Percentiles rank a stretch among this genome's conserved stretches.
These are phyloP conservation scores for Diplotaxis tenuifolia DNA, from an alignment of 345 rosid genomes.

Conservation along the genomic window DNA sequence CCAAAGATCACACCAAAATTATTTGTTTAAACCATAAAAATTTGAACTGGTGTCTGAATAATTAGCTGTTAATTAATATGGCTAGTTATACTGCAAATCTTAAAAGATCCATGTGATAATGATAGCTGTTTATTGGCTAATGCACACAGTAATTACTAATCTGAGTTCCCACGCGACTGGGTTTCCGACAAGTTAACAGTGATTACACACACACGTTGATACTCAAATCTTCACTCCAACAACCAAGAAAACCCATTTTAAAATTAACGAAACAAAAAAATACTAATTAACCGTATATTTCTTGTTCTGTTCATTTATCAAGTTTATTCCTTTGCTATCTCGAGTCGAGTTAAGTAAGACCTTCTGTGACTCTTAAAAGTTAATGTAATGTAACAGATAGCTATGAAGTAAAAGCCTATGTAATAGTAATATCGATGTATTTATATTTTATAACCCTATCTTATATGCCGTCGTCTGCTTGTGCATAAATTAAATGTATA, in stretches of 20 bases:
- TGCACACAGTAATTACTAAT: constrained; percentile 11
- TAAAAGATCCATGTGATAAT: constrained; percentile 26
- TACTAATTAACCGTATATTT: background rate
- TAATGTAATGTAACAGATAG: background rate
- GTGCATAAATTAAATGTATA: background rate
- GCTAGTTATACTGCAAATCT: background rate
- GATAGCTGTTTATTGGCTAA: constrained; percentile 28
- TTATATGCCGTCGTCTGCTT: background rate
- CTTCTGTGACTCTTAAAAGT: background rate
- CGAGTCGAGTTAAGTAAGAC: background rate
- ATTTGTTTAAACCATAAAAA: background rate
- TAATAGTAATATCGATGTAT: background rate
- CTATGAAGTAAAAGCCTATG: background rate
- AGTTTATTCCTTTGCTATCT: background rate
- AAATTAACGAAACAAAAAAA: background rate
- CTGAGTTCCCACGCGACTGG: constrained; percentile 31
- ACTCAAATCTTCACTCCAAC: background rate
- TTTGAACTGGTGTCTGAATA: constrained; percentile 14
- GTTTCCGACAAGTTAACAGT: constrained; percentile 27
- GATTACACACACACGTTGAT: constrained; percentile 5
- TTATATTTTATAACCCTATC: background rate
- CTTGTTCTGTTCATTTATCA: background rate
- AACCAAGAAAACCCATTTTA: constrained; percentile 3
- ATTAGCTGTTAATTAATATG: background rate
- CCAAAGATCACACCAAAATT: constrained; percentile 19